These are phyloP conservation scores for Dothiorella sarmentorum DNA, from an alignment of 2,329 filamentous ascomycete species.

Conservation along the genomic window DNA sequence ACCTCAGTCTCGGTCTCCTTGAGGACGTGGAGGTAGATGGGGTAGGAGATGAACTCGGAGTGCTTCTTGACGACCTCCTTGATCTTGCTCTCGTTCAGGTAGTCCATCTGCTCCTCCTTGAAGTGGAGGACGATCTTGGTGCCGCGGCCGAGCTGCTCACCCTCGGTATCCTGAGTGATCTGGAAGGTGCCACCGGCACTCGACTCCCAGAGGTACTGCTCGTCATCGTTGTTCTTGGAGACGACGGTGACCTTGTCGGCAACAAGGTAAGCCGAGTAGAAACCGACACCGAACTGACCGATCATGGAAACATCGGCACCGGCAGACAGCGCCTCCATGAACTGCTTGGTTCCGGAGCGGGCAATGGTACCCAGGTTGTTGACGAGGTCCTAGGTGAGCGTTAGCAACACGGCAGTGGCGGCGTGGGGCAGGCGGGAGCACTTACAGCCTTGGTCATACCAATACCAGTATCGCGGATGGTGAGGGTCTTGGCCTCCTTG, in stretches of 20 bases:
- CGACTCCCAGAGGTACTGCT: conserved; percentile 99
- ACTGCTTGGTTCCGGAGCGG: conserved; percentile 99
- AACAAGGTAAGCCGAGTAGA: conserved; percentile 99
- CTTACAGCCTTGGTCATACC: conserved; percentile 99
- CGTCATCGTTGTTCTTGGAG: conserved; percentile 99
- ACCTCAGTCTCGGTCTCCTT: conserved; percentile 99
- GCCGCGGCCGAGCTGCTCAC: conserved; percentile 86
- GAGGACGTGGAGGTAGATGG: conserved; percentile 98
- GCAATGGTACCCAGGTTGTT: conserved; percentile 99
- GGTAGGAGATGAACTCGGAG: conserved; percentile 99
- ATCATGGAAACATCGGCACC: conserved; percentile 99
- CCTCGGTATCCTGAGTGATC: conserved; percentile 84
- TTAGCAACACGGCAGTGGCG: not conserved
- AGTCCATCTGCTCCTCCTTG: conserved; percentile 98
- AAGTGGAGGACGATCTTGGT: conserved; percentile 98
- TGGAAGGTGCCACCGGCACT: conserved; percentile 96
- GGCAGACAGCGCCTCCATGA: conserved; percentile 98
- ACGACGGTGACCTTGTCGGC: conserved; percentile 93
- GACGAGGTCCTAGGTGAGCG: conserved; percentile 75
- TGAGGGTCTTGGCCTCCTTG: conserved; percentile 96
- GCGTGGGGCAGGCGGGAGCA: conserved; percentile 30
- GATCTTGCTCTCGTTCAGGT: conserved; percentile 97
- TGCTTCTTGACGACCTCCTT: conserved; percentile 99
- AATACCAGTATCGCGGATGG: conserved; percentile 96
- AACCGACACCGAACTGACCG: conserved; percentile 99